Evolutionary conservation across 768 basidiomycete genomes (phyloP).

Genomic region (Macrolepiota dolichaula): DNA sequence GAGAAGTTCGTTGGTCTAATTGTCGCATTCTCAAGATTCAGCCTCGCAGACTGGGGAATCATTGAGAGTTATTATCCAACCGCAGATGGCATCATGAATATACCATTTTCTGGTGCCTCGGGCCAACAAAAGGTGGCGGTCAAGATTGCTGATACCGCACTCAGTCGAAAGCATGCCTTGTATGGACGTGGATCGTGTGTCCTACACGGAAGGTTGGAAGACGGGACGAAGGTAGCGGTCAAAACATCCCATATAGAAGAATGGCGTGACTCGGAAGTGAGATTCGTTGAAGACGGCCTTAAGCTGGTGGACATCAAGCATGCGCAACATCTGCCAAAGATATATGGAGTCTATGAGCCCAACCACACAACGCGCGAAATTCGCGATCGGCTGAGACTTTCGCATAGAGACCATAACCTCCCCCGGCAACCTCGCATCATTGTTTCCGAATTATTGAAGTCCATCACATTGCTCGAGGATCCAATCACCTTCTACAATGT

Average conservation of each 20-base stretch:
- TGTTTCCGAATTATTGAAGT: neutral
- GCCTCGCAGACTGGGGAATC: no score
- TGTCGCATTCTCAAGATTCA: no score
- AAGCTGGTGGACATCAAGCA: neutral
- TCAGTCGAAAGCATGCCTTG: no score
- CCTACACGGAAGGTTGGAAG: no score
- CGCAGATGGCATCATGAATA: no score
- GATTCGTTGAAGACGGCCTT: neutral
- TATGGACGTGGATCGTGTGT: neutral
- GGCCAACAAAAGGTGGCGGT: no score
- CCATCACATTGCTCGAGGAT: neutral
- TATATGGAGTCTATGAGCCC: neutral
- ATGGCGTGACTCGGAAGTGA: neutral
- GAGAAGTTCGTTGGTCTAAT: no score
- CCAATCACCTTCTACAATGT: neutral
- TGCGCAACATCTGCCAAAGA: neutral
- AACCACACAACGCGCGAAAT: neutral
- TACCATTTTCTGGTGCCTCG: no score
- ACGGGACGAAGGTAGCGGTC: neutral
- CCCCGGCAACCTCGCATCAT: neutral
- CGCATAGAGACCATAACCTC: neutral
- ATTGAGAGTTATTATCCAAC: no score
- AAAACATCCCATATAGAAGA: neutral
- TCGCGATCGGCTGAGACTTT: neutral
- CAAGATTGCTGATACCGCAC: no score